Evolutionary conservation across 768 basidiomycete species (phyloP).

Genomic region (Agaricus sinodeliciosus): DNA sequence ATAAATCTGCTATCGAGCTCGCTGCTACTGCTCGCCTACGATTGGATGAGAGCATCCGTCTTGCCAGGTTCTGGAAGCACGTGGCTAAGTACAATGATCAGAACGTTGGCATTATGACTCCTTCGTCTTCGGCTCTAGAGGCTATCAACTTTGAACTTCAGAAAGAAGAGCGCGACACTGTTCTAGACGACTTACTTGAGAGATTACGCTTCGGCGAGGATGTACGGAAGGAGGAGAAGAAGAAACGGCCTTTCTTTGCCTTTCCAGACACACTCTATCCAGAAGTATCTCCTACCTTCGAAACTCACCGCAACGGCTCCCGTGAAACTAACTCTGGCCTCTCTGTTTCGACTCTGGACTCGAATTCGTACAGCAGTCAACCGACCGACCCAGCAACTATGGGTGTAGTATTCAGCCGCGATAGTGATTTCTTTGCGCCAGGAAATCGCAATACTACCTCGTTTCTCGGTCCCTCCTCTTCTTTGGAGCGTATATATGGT

Average conservation of each 20-base stretch:
- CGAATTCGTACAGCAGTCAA: not conserved
- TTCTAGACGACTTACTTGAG: conserved; percentile 1
- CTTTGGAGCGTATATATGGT: not conserved
- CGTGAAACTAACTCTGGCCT: not conserved
- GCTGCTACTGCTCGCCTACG: conserved; percentile 38
- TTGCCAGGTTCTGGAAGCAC: conserved; percentile 37
- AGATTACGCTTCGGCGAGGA: conserved; percentile 3
- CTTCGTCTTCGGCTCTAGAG: conserved; percentile 30
- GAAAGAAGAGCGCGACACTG: conserved; percentile 3
- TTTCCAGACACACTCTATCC: not conserved
- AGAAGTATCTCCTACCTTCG: not conserved
- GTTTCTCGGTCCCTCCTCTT: not conserved
- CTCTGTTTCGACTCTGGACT: not conserved
- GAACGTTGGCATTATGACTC: conserved; percentile 23
- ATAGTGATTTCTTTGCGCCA: too few relatives aligned
- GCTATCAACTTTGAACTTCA: conserved; percentile 21
- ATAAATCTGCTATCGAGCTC: conserved; percentile 38
- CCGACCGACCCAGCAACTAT: not conserved
- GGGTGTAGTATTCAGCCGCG: not conserved
- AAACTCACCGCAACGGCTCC: not conserved
- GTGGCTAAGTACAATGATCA: conserved; percentile 25
- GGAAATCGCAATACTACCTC: not conserved
- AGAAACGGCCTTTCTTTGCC: not conserved
- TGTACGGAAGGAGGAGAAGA: not conserved
- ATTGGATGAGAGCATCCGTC: conserved; percentile 29